Evolutionary conservation across 257 asterid species (phyloP).

Genomic region (Solanum piurae): DNA sequence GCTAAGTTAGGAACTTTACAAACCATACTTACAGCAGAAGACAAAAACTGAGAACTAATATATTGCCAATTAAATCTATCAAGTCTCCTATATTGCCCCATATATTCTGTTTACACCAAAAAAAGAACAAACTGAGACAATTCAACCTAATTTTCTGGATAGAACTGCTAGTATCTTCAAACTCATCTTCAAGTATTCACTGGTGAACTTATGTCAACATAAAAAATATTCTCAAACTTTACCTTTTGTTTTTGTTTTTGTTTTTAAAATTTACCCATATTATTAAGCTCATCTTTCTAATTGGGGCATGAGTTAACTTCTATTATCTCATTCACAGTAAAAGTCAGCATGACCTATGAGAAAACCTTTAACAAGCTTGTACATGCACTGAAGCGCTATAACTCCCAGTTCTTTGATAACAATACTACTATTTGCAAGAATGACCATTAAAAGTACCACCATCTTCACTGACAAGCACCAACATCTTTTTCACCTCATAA

Average conservation of each 20-base stretch:
- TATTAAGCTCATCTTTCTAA: background rate
- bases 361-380: background rate
- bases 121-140: background rate
- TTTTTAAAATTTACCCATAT: background rate
- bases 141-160: background rate
- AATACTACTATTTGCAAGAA: background rate
- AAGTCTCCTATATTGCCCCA: background rate
- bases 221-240: background rate
- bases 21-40: background rate
- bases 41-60: background rate
- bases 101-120: background rate
- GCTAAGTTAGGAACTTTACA: background rate
- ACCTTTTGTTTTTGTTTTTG: background rate
- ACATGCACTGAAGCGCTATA: background rate
- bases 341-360: background rate
- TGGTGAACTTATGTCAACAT: background rate
- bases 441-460: background rate
- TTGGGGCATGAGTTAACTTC: background rate
- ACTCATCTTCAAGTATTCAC: background rate
- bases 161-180: background rate
- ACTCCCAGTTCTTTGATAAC: background rate
- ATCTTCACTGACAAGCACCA: background rate
- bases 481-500: background rate
- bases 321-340: background rate
- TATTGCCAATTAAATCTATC: background rate